phyloP scores from a whole-genome alignment of 2,329 filamentous ascomycete species.

The Plenodomus lindquistii region DNA sequence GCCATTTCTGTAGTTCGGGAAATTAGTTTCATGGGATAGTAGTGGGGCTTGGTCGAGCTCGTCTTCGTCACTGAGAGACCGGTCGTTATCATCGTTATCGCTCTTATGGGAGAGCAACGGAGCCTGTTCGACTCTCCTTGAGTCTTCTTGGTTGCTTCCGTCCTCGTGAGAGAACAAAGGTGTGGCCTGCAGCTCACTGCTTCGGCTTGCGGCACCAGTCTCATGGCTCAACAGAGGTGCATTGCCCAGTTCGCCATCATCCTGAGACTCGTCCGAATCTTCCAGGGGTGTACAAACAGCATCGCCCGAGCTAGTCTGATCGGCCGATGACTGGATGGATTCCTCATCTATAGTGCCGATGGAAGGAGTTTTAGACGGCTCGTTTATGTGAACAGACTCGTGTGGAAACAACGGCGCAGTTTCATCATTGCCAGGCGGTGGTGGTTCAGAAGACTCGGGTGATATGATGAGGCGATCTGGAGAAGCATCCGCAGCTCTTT shows the following conservation, averaged over 20 bases:
- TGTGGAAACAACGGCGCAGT: conserved; percentile 39
- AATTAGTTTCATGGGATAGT: conserved; percentile 43
- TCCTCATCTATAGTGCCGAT: conserved; percentile 26
- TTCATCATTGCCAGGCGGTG: conserved; percentile 20
- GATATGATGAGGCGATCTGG: conserved; percentile 38
- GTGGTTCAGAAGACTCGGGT: conserved; percentile 17
- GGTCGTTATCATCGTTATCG: conserved; percentile 5
- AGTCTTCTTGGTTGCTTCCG: conserved; percentile 1
- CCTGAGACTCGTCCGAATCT: conserved; percentile 12
- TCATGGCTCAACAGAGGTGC: conserved; percentile 20
- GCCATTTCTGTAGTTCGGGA: conserved; percentile 17
- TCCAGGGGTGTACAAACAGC: conserved; percentile 22
- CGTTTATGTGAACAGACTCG: conserved; percentile 27
- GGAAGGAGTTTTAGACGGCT: conserved; percentile 3
- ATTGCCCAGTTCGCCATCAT: conserved; percentile 13
- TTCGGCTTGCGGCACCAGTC: conserved; percentile 1
- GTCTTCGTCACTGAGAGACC: conserved; percentile 18
- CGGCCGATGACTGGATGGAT: conserved; percentile 18
- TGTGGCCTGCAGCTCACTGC: conserved; percentile 10
- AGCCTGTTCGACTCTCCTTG: conserved; percentile 9
- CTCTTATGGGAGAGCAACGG: conserved; percentile 30
- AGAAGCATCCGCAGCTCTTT: conserved; percentile 37
- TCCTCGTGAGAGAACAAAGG: conserved; percentile 19
- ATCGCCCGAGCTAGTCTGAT: conserved; percentile 23
- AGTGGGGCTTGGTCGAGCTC: conserved; percentile 38